Conservation (phyloP, 306 rosid species). For the Erythrophleum fordii region DNA sequence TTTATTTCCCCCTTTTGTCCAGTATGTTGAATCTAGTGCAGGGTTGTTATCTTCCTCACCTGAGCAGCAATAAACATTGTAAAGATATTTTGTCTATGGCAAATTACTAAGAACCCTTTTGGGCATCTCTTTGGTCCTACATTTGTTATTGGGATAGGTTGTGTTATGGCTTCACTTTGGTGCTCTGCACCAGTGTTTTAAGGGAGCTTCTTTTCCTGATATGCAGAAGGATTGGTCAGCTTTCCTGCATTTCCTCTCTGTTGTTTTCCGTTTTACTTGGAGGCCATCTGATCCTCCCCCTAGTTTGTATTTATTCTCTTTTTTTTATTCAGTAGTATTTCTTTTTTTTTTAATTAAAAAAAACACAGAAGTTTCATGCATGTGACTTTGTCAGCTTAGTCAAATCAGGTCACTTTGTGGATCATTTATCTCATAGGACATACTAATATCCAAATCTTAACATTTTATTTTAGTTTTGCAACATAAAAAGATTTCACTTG, state of each 20-base stretch:
- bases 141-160: neutral
- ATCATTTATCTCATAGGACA: neutral
- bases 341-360: neutral
- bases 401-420: neutral
- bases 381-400: neutral
- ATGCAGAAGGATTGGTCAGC: neutral
- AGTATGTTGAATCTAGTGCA: neutral
- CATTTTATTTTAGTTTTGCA: neutral
- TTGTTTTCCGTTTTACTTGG: neutral
- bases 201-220: neutral
- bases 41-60: neutral
- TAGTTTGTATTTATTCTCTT: neutral
- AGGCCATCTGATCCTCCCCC: neutral
- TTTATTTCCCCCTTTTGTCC: neutral
- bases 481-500: neutral
- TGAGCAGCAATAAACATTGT: neutral
- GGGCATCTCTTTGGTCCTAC: neutral
- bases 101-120: neutral
- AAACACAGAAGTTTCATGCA: neutral
- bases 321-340: neutral
- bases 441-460: neutral
- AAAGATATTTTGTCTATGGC: neutral
- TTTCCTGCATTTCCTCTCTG: neutral
- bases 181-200: neutral
- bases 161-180: neutral